Conservation (phyloP, 805 yeast species). For the Kodamaea restingae region DNA sequence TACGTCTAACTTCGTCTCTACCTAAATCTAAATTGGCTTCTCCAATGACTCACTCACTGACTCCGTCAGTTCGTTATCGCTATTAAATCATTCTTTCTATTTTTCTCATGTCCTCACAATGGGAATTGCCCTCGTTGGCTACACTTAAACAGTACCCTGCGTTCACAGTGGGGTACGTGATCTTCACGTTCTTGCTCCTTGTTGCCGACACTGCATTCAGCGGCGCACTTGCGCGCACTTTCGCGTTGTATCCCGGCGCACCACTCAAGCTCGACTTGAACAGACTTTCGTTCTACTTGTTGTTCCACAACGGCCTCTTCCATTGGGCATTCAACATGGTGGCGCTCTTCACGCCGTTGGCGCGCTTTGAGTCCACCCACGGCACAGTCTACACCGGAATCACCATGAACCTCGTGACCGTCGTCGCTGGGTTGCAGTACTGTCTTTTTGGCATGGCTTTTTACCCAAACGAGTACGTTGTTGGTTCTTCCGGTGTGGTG, state of each 20-base stretch:
- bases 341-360: conserved; percentile 55
- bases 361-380: conserved; percentile 62
- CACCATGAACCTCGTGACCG: conserved; percentile 67
- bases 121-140: conserved; percentile 7
- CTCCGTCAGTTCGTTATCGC: neutral
- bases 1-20: too few relatives aligned
- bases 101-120: neutral
- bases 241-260: conserved; percentile 55
- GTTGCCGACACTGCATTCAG: conserved; percentile 24
- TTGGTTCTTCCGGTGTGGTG: conserved; percentile 73
- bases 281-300: conserved; percentile 65
- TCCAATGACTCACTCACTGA: neutral
- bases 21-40: too few relatives aligned
- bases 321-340: conserved; percentile 61
- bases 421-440: conserved; percentile 62
- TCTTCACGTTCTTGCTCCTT: conserved; percentile 49
- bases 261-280: conserved; percentile 44
- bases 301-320: conserved; percentile 58
- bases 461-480: conserved; percentile 49
- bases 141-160: conserved; percentile 44
- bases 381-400: conserved; percentile 88
- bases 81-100: neutral
- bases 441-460: conserved; percentile 48
- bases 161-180: conserved; percentile 54
- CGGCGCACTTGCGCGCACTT: conserved; percentile 27